These are phyloP conservation scores for Magnusiomyces magnusii DNA, from an alignment of 1,139 yeast genomes.

Conservation along the genomic window DNA sequence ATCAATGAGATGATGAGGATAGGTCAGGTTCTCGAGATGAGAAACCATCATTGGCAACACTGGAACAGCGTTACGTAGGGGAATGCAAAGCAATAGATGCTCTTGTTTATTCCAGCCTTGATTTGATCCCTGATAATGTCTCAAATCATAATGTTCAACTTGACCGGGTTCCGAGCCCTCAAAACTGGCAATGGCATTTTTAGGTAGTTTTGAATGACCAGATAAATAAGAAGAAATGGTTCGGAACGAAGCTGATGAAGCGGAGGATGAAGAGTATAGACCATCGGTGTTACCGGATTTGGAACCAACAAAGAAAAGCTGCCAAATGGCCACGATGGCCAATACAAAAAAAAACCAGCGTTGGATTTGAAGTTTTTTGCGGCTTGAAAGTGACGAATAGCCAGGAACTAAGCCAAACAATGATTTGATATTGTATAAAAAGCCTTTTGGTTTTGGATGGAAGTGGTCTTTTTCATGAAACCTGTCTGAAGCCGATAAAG, in stretches of 20 bases:
- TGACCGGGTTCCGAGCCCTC: background rate
- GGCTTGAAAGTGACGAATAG: background rate
- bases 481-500: background rate
- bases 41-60: constrained; percentile 58
- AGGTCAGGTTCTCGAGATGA: constrained; percentile 51
- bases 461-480: background rate
- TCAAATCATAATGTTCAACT: constrained; percentile 48
- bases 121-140: constrained; percentile 39
- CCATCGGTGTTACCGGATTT: background rate
- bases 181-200: background rate
- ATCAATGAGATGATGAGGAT: constrained; percentile 58
- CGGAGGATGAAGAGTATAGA: background rate
- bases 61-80: constrained; percentile 58
- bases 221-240: background rate
- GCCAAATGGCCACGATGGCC: constrained; percentile 1
- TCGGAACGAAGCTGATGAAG: background rate
- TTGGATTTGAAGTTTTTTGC: background rate
- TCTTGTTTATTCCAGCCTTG: constrained; percentile 52
- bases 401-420: background rate
- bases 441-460: background rate
- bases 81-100: constrained; percentile 53
- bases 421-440: background rate
- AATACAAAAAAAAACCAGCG: background rate
- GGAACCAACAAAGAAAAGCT: background rate
- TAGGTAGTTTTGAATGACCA: background rate